These are phyloP conservation scores for Lavandula angustifolia DNA, from an alignment of 257 asterid species.

Conservation along the genomic window DNA sequence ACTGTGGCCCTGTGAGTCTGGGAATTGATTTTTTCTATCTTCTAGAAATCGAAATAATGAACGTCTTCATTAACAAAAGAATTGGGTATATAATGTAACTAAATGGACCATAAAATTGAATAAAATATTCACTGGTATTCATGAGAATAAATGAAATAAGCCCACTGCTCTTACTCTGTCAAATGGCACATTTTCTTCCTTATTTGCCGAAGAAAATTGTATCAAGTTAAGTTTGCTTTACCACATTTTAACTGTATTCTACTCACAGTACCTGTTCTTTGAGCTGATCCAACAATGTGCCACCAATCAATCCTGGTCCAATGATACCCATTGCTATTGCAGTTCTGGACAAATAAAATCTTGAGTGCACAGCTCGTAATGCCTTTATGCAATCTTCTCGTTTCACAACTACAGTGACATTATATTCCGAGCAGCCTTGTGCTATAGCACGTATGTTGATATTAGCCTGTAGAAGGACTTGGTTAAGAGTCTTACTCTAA, in stretches of 20 bases:
- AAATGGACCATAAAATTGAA: background rate
- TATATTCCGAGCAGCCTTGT: slow-evolving; percentile 98
- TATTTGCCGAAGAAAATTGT: background rate
- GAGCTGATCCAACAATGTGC: slow-evolving; percentile 91
- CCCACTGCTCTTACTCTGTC: background rate
- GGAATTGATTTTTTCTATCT: background rate
- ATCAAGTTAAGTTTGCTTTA: slow-evolving; percentile 18
- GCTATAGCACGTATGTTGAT: slow-evolving; percentile 97
- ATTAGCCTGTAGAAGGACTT: slow-evolving; percentile 71
- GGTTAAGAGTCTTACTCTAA: slow-evolving; percentile 26
- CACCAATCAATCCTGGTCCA: slow-evolving; percentile 98
- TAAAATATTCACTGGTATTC: slow-evolving; percentile 13
- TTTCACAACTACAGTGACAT: slow-evolving; percentile 86
- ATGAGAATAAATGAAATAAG: slow-evolving; percentile 1
- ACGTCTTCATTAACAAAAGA: background rate
- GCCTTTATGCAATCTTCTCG: slow-evolving; percentile 95
- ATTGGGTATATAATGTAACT: background rate
- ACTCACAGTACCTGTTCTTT: slow-evolving; percentile 72
- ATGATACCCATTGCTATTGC: slow-evolving; percentile 91
- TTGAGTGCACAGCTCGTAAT: slow-evolving; percentile 94
- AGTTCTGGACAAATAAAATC: slow-evolving; percentile 91
- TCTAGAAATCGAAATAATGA: background rate
- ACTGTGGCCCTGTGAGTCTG: background rate
- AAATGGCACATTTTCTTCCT: background rate
- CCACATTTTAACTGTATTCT: background rate